Evolutionary conservation across 2,329 filamentous ascomycete genomes (phyloP).

Genomic region (Beauveria sp.): DNA sequence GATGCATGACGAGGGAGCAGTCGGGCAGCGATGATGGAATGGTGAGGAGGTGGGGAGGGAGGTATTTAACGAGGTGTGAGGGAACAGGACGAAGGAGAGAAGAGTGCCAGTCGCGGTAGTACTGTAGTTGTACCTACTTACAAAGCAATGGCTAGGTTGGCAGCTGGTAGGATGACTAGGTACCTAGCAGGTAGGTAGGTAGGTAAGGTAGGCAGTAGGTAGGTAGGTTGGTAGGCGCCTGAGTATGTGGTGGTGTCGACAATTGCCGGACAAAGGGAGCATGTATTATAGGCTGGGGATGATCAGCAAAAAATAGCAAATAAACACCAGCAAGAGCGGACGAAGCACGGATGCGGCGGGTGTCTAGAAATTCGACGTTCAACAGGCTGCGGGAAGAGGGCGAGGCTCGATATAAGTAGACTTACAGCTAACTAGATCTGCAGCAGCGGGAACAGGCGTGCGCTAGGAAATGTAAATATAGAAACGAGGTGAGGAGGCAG

Average conservation of each 20-base stretch:
- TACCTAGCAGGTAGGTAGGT: not conserved
- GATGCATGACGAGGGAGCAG: not conserved
- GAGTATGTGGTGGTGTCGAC: not conserved
- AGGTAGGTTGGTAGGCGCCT: not conserved
- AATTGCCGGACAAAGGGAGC: not conserved
- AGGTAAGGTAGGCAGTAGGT: not conserved
- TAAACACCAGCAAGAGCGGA: not conserved
- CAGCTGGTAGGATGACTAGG: not conserved
- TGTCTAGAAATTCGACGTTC: constrained; percentile 2
- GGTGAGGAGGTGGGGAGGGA: not conserved
- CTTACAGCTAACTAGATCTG: constrained; percentile 3
- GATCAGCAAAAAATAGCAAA: not conserved
- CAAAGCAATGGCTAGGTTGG: not conserved
- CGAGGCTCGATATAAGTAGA: constrained; percentile 6
- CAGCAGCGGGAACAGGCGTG: not conserved
- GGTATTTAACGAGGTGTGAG: not conserved
- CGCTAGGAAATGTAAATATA: constrained; percentile 5
- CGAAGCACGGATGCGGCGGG: constrained; percentile 4
- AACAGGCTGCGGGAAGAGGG: not conserved
- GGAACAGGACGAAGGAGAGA: not conserved
- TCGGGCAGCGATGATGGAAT: not conserved
- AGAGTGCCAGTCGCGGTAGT: not conserved
- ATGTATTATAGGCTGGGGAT: constrained; percentile 6
- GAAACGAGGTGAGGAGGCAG: constrained; percentile 2
- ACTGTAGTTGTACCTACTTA: not conserved